Evolutionary conservation across 2,329 filamentous ascomycete species (phyloP), one percentile per base, ranked within the genome.

Genomic region (Pestalotiopsis sp.): DNA sequence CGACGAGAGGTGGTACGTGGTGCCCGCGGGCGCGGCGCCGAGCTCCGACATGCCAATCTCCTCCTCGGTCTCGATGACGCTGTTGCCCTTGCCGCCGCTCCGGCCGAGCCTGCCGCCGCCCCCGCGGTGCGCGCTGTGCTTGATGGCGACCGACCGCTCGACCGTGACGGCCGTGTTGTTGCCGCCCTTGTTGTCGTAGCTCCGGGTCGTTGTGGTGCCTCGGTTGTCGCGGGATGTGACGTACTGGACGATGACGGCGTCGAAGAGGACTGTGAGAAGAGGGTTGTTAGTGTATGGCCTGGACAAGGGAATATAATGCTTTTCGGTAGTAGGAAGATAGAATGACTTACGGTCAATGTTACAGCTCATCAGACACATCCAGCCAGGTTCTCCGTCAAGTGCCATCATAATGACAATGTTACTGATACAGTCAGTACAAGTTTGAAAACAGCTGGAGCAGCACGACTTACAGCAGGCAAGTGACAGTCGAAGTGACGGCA

Each of bases 291-390:
- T 61, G 9, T 20, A 20, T 9, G 17, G 17, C 9, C 5, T 38
- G 11, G 9, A 12, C 9, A 27, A 3, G 12, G 5, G 2, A 2
- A 31, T 9, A 2, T 31, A 6, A 1, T 31, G 27, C 27, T 36
- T 9, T 61, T 14, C 14, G 6, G 27, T 20, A 2, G 13, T 1
- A n/a, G 7, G 9, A 12, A 13, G 9, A 2, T 12, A 39, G 27
- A 4, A 9, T 79, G 11, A 65, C 83, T 74, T 77, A 89, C 88
- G 85, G 74, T 91, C 89, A 70, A 84, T 83, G 73, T 91, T 91
- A 74, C 89, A 92, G 73, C 87, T 89, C 81, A 90, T 89, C 4
- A 91, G 82, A 71, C 89, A 91, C 3, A 92, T 84, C 89, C 89
- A 91, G 3, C 86, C 89, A 2, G 86, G 88, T 74, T 91, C 89